Evolutionary conservation across 2,329 filamentous ascomycete genomes (phyloP), one percentile per base, ranked within the genome.

Genomic region (Dactylellina haptotyla): DNA sequence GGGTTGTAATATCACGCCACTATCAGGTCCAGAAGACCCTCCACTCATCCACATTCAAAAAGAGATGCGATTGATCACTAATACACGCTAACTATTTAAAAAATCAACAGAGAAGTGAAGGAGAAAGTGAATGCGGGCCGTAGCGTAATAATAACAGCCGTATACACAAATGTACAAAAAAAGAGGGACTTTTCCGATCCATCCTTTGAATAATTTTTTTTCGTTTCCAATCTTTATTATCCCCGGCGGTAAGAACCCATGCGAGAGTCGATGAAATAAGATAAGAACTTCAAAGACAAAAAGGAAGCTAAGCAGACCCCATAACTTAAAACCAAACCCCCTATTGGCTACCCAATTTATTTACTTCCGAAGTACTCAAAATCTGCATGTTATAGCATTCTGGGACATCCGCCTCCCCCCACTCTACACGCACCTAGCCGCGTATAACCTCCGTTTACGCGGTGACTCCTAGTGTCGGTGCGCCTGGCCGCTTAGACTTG

Each of bases 401-500:
- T 32, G 48, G 23, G 3, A 20, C 41, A 5, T 5, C 8, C 8
- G n/a, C 41, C 8, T 8, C 8, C 12, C 25, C 58, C 30, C 43
- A 50, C 26, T 62, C 16, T 51, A 25, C 30, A 23, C 9, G 30
- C 16, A 70, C 18, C 26, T 20, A 30, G 30, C 16, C 63, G 18
- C 37, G 56, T 46, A 37, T 34, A 46, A 43, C 64, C 5, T 53
- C 39, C 46, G 18, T 64, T 39, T 74, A 75, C 37, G 63, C 70
- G 30, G 43, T 12, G 14, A 69, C 70, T 14, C 77, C 77, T 16
- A 78, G 64, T 14, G 77, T 78, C 14, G 75, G 76, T 37, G 72
- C 69, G 4, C 64, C 69, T 2, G 57, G 32, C 74, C 96, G 95
- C 86, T 96, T 95, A 80, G 88, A 91, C 84, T 94, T 92, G 84